A percentile compares a stretch with the other conserved stretches of the same genome.
Evolutionary conservation across 2,329 filamentous ascomycete species (phyloP).

Genomic region (Albifimbria verrucaria): DNA sequence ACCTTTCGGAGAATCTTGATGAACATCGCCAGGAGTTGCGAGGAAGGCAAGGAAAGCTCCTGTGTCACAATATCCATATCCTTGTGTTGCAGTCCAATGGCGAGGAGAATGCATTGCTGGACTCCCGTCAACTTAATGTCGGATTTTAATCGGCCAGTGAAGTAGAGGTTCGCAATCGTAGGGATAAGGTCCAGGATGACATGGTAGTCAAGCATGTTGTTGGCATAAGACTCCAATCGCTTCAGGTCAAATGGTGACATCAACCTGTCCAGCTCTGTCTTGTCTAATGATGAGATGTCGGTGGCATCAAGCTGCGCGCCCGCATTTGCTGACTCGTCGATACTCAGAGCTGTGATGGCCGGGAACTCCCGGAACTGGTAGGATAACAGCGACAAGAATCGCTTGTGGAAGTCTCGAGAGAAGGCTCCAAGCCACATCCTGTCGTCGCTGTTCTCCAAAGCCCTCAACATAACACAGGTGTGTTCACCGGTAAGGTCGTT

Average conservation of each 20-base stretch:
- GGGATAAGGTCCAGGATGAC: slow-evolving; percentile 93
- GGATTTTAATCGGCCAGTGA: slow-evolving; percentile 68
- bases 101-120: slow-evolving; percentile 84
- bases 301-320: slow-evolving; percentile 64
- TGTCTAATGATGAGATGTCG: slow-evolving; percentile 57
- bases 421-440: slow-evolving; percentile 86
- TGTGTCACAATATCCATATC: slow-evolving; percentile 75
- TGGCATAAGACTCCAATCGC: slow-evolving; percentile 89
- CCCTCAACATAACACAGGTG: slow-evolving; percentile 93
- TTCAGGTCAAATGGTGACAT: slow-evolving; percentile 94
- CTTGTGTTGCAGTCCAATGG: slow-evolving; percentile 87
- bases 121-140: slow-evolving; percentile 73
- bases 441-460: slow-evolving; percentile 67
- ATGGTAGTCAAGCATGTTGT: slow-evolving; percentile 97
- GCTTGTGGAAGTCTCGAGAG: slow-evolving; percentile 85
- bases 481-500: slow-evolving; percentile 98
- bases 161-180: slow-evolving; percentile 77
- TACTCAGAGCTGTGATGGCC: slow-evolving; percentile 73
- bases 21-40: slow-evolving; percentile 92
- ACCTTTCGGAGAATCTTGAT: slow-evolving; percentile 93
- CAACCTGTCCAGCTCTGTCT: slow-evolving; percentile 70
- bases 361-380: slow-evolving; percentile 89
- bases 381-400: slow-evolving; percentile 86
- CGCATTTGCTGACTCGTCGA: slow-evolving; percentile 78
- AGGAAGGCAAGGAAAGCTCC: slow-evolving; percentile 70